Evolutionary conservation across 192 early-diverging fungal genomes (phyloP).

Genomic region (Chytriomyces hyalinus): DNA sequence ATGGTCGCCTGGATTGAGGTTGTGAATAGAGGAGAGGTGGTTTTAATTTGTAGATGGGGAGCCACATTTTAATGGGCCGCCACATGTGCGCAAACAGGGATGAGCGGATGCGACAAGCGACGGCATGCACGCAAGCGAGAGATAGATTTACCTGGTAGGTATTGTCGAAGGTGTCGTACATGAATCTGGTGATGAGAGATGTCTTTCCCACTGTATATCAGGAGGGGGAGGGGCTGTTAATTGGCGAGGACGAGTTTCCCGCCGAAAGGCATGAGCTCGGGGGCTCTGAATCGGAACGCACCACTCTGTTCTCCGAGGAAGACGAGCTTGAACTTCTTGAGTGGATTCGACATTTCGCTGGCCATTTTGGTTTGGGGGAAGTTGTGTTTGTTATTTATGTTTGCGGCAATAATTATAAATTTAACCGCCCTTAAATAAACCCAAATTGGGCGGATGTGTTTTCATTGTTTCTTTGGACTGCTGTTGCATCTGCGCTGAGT

Average conservation of each 20-base stretch:
- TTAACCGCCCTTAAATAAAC: too few relatives aligned
- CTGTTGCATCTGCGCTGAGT: too few relatives aligned
- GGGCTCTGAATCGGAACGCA: constrained; percentile 39
- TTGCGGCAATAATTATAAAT: too few relatives aligned
- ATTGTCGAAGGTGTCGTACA: constrained; percentile 99
- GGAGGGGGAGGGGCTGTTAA: neutral
- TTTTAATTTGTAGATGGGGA: neutral
- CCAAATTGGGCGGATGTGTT: too few relatives aligned
- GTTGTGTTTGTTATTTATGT: neutral
- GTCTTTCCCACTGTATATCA: constrained; percentile 89
- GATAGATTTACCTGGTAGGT: constrained; percentile 74
- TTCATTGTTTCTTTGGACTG: too few relatives aligned
- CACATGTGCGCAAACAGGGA: neutral
- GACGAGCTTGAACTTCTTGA: constrained; percentile 94
- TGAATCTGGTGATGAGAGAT: constrained; percentile 98
- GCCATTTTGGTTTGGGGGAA: constrained; percentile 24
- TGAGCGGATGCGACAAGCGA: neutral
- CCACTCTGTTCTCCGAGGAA: constrained; percentile 99
- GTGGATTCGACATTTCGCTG: constrained; percentile 45
- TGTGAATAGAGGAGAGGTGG: neutral
- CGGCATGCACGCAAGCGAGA: neutral
- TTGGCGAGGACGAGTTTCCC: neutral
- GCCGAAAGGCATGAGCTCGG: neutral
- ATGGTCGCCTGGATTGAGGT: constrained; percentile 81
- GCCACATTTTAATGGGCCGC: neutral